A percentile compares a stretch with the other conserved stretches of the same genome.
Conservation (phyloP, 179 eudicot species). For the Drosera spatulata region DNA sequence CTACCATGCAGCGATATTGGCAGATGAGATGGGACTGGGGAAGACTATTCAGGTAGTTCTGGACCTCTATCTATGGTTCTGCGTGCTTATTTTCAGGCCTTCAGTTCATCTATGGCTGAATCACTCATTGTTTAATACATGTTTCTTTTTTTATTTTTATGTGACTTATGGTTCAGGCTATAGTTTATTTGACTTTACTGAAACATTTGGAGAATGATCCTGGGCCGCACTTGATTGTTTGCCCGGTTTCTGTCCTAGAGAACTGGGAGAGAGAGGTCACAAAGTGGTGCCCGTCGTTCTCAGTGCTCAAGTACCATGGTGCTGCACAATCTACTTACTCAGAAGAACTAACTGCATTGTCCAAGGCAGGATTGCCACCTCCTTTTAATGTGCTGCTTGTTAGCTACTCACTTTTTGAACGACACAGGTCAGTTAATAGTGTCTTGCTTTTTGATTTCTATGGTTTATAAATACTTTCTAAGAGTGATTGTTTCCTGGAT, state of each 20-base stretch:
- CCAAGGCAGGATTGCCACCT: conserved; percentile 69
- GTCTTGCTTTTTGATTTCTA: conserved; percentile 4
- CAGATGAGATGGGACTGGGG: conserved; percentile 99
- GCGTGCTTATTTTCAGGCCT: not conserved
- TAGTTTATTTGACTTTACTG: conserved; percentile 78
- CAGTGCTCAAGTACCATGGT: conserved; percentile 84
- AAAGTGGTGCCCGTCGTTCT: conserved; percentile 89
- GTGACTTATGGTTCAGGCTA: conserved; percentile 42
- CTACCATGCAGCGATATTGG: conserved; percentile 79
- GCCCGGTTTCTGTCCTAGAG: conserved; percentile 97
- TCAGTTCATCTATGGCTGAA: too few relatives aligned
- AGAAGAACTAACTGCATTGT: conserved; percentile 62
- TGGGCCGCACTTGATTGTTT: conserved; percentile 92
- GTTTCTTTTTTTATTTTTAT: conserved; percentile 2
- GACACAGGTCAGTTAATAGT: conserved; percentile 62
- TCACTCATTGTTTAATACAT: not conserved
- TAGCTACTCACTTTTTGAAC: conserved; percentile 92
- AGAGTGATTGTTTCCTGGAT: conserved; percentile 22
- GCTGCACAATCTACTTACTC: conserved; percentile 66
- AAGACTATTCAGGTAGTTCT: conserved; percentile 83
- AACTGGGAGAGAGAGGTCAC: conserved; percentile 97
- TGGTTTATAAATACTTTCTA: conserved; percentile 9
- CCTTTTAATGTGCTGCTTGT: conserved; percentile 93
- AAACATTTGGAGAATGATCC: conserved; percentile 84
- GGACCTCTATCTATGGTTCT: not conserved